Evolutionary conservation across 2,329 filamentous ascomycete genomes (phyloP), one percentile per base, ranked within the genome.

Genomic region (Aureobasidium sp.): DNA sequence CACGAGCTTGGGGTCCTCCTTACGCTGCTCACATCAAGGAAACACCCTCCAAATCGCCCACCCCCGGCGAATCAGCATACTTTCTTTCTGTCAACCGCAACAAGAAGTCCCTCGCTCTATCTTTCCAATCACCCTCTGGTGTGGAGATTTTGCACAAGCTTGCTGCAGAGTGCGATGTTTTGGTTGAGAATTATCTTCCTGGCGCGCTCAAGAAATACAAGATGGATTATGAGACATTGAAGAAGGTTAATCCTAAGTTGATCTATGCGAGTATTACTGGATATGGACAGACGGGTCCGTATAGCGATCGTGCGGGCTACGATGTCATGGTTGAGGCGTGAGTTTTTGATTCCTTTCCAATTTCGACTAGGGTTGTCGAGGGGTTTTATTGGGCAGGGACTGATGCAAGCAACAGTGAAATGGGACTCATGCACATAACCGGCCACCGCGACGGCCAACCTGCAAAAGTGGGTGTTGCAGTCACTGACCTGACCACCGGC

Each of bases 351-450:
- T 21, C 21, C 21, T 21, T 21, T 21, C 21, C 21, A 21, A 21
- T 21, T 21, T 21, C 21, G 21, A 21, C 21, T 21, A 21, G 21
- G 21, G 21, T 21, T 21, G 21, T 21, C 21, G 21, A 21, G 21
- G 21, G 21, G 21, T 21, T 21, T 21, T 21, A 21, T 21, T 21
- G 21, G 21, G 21, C 21, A 21, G 21, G 13, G 34, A 34, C 32
- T 37, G 34, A 37, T 37, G 34, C 11, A 14, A 13, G 3, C 2
- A 41, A 42, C 60, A 79, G 77, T 11, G 94, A 97, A 73, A 92
- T 99, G 77, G 94, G 94, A 0, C 78, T 99, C 61, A 99, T 99
- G 94, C 94, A 99, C 76, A 97, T 99, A 68, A 99, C 94, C 0
- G 94, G 94, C 36, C 83, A 84, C 64, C 83, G 92, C 61, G 89